phyloP scores from a whole-genome alignment of 257 asterid genomes.

The Solanum appendiculatum region DNA sequence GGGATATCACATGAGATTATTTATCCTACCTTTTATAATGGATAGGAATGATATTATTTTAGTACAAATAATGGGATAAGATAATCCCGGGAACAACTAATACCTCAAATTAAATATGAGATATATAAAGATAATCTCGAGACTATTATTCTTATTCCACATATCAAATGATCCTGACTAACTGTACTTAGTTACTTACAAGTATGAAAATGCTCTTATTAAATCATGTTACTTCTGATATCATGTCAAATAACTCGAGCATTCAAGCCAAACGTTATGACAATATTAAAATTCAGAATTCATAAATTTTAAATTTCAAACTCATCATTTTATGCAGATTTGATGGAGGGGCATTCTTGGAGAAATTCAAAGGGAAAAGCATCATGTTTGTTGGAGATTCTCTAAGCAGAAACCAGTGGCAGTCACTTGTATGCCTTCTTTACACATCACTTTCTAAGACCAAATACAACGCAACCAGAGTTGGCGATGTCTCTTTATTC shows the following conservation, averaged over 20 bases:
- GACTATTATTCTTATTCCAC: too few species aligned
- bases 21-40: too few species aligned
- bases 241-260: background rate
- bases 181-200: background rate
- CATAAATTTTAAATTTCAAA: background rate
- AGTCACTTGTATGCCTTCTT: conserved; percentile 28
- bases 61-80: too few species aligned
- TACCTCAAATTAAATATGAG: too few species aligned
- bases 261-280: background rate
- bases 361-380: conserved; percentile 21
- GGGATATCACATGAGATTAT: too few species aligned
- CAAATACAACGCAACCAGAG: conserved; percentile 13
- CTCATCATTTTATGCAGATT: conserved; percentile 8
- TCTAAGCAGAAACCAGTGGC: conserved; percentile 30
- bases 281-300: background rate
- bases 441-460: conserved; percentile 10
- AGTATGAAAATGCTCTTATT: background rate
- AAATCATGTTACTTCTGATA: background rate
- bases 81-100: too few species aligned
- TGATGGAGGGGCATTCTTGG: conserved; percentile 19
- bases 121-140: too few species aligned
- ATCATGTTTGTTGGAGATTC: conserved; percentile 36
- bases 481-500: conserved; percentile 9
- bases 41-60: too few species aligned
- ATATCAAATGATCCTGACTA: too few species aligned